Base-by-base conservation (phyloP, 2,329 filamentous ascomycete species). In the Hortaea werneckii region DNA sequence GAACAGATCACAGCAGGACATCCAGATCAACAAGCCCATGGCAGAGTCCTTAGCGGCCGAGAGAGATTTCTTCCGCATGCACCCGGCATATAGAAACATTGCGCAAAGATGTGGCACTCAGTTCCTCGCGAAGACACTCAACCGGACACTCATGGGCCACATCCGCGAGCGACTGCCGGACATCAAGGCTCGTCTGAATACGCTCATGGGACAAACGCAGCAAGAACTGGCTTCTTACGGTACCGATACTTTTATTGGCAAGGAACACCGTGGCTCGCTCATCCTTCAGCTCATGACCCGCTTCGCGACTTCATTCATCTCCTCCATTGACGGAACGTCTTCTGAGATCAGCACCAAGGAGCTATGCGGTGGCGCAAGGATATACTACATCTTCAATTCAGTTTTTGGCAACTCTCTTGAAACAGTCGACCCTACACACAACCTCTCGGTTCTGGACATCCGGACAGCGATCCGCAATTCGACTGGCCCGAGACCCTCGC, bases 381-480 rank as follows among this genome's bases (percentile, higher is more conserved):
- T 96, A 61, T 96, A 96, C 71, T 95, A 96, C 69, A 95, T 96
- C 56, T 96, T 95, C 76, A 96, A 96, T 70, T 95, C 89, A 5
- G 90, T 96, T 38, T 98, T 96, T 66, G 92, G 92, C 48, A 95
- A 90, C 67, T 94, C 90, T 13, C 74, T 98, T 42, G 92, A 98
- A 65, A 85, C 88, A 20, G 95, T 98, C 56, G 90, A 98, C 58
- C 92, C 92, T 4, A 98, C 90, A 1, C 87, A 84, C 41, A 98
- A 98, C 61, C 81, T 98, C 50, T 92, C 92, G 5, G 86, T 90
- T 10, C 79, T 90, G 41, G 92, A 98, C 63, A 98, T 98, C 55
- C 80, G 92, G 63, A 98, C 92, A 9, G 92, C 92, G 4, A 98
- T 98, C 57, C 84, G 92, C 58, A 98, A 98, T 70, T 98, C 92